Conservation (phyloP, 306 rosid genomes). For the Sophora flavescens region DNA sequence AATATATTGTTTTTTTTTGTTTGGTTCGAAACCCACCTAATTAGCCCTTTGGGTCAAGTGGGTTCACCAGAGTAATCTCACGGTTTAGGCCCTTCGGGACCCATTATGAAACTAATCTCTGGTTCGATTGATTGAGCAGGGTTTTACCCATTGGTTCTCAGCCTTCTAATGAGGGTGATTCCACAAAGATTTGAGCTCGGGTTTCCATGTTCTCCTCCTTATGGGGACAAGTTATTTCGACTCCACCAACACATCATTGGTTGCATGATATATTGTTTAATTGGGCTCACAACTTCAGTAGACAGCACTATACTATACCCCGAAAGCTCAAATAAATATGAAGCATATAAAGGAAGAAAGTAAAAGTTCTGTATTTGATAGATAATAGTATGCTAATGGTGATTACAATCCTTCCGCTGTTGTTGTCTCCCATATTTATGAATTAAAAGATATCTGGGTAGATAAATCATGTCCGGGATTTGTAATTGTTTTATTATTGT, state of each 20-base stretch:
- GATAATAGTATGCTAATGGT: conserved; percentile 24
- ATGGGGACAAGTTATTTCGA: too few species aligned
- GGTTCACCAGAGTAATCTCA: too few species aligned
- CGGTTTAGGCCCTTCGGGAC: too few species aligned
- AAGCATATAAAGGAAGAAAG: conserved; percentile 23
- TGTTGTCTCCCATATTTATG: conserved; percentile 22
- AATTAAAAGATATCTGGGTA: conserved; percentile 31
- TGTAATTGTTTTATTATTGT: conserved; percentile 34
- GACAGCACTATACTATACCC: conserved; percentile 35
- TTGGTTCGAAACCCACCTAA: too few species aligned
- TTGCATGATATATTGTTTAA: conserved; percentile 38
- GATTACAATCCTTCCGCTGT: conserved; percentile 30
- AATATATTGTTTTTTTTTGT: not conserved
- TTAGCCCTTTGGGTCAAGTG: too few species aligned
- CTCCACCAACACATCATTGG: too few species aligned
- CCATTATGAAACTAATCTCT: too few species aligned
- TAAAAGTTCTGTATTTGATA: conserved; percentile 32
- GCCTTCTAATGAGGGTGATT: too few species aligned
- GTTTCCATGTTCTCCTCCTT: too few species aligned
- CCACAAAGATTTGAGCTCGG: too few species aligned
- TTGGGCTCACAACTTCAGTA: conserved; percentile 47
- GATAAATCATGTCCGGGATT: conserved; percentile 39
- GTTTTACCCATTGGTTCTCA: too few species aligned
- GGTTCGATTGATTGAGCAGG: too few species aligned
- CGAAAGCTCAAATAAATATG: conserved; percentile 34